Base-by-base conservation (phyloP, 108 stramenopile genomes). In the Fragilariopsis cylindrus region DNA sequence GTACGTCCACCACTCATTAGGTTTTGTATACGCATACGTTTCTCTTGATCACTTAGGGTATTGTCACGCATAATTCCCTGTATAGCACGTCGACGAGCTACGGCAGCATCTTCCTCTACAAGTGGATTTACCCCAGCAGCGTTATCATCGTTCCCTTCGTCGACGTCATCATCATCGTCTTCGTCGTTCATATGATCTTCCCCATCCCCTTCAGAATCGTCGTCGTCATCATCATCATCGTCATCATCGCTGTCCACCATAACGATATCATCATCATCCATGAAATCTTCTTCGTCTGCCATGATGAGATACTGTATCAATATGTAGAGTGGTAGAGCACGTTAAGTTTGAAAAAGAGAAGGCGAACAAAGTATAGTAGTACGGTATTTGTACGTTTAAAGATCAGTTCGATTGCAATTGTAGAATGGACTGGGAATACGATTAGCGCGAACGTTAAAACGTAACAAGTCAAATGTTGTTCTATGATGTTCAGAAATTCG, bases 1-100 rank as follows among this genome's bases (percentile, higher is more conserved):
- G 78, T 84, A 0, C 83, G 74, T 15, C 75, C 77, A 45, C 90
- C 89, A 77, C 90, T 87, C 93, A 94, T 94, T 54, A 94, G 74
- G 60, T 64, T 68, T 65, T 94, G 93, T 70, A 94, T 90, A 30
- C 81, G 70, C 58, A 87, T 71, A n/a, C 88, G 81, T 70, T 86
- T 82, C 57, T 92, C 89, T 45, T 85, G 75, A 16, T 90, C 90
- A 18, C 79, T 79, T 2, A 92, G 76, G 11, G 89, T 76, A 1
- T 77, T 81, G 72, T 94, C 88, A 39, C 83, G 68, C 89, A 92
- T 87, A 48, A 94, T 88, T 6, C 76, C 76, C 76, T 92, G 90
- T 67, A 94, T 94, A 12, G 89, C 86, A 44, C 86, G 68, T 45
- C 93, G 76, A 48, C 90, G 85, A 58, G 81, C 86, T 12, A 87